Percentiles rank a stretch among this genome's conserved stretches.
Conservation (phyloP, 73 alveolate genomes). For the Symbiodinium pilosum region DNA sequence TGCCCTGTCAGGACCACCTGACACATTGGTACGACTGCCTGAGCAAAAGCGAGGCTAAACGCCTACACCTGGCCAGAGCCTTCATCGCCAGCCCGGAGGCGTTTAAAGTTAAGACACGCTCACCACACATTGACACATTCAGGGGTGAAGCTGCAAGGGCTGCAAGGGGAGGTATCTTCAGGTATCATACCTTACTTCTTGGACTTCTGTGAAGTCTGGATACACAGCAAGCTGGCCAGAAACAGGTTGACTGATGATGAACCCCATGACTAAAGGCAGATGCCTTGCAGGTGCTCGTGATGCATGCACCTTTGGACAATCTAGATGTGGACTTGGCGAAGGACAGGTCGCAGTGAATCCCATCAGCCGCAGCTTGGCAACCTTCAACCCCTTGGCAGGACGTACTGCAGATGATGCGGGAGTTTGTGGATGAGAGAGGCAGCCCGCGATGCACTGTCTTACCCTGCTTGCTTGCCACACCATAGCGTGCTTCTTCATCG, state of each 20-base stretch:
- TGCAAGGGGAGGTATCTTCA: too few species aligned
- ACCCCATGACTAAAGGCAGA: too few species aligned
- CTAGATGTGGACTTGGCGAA: constrained; percentile 36
- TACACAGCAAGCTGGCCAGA: too few species aligned
- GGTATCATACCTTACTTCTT: too few species aligned
- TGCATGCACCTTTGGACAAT: constrained; percentile 43
- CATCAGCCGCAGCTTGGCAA: background rate
- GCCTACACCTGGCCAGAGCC: constrained; percentile 43
- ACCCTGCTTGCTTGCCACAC: too few species aligned
- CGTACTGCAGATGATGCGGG: constrained; percentile 35
- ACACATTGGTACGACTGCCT: constrained; percentile 15
- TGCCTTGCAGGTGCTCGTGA: constrained; percentile 34
- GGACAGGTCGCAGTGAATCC: background rate
- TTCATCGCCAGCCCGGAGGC: constrained; percentile 68
- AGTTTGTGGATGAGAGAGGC: constrained; percentile 69
- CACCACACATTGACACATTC: background rate
- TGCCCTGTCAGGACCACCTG: background rate
- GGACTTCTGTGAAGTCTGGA: too few species aligned
- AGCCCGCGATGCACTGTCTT: too few species aligned
- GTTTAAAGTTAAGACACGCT: background rate
- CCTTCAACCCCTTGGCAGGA: too few species aligned
- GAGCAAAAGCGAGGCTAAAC: constrained; percentile 65
- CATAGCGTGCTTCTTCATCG: too few species aligned
- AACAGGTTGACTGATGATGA: too few species aligned
- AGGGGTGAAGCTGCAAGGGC: too few species aligned